Evolutionary conservation across 257 asterid species (phyloP), one percentile per base, ranked within the genome.

Genomic region (Gardenia jasminoides): DNA sequence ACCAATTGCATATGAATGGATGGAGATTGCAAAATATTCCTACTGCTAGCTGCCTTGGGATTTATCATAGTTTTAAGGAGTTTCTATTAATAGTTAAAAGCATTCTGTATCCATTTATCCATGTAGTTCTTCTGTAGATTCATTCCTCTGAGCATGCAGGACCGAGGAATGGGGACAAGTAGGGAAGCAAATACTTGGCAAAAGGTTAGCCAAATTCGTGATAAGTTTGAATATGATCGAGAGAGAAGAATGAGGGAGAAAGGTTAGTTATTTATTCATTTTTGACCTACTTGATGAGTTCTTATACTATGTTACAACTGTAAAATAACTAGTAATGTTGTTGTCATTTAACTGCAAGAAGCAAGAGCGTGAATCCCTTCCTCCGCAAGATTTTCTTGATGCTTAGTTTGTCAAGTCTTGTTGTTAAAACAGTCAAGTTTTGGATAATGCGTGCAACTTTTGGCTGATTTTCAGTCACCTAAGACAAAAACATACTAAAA

Each of bases 191-290:
- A 88, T 64, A 80, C 90, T 56, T 87, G 91, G 91, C 93, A 90
- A 78, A 90, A 87, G 85, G 97, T 84, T 82, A 82, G 83, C 85
- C 94, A 88, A 87, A 78, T 95, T 82, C 94, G 97, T 19, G 99
- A 93, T 87, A 95, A 90, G 84, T 95, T 92, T 88, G 98, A 95
- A 87, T 92, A 89, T 72, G 96, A 95, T 83, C 87, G 97, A 74
- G 99, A 91, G 80, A 90, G 90, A 90, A 92, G 98, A 88, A 90
- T 92, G 97, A 83, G 93, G 83, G 92, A 89, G 70, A 95, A 84
- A 89, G 97, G 99, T 93, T 31, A 82, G 91, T 78, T 78, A 47
- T 52, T 52, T 47, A 70, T 44, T 70, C 73, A 70, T 70, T 79
- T 72, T 30, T 69, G 36, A 31, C 70, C 52, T 65, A 10, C 65